phyloP scores from a whole-genome alignment of 768 basidiomycete species.

The Hydnum rufescens region DNA sequence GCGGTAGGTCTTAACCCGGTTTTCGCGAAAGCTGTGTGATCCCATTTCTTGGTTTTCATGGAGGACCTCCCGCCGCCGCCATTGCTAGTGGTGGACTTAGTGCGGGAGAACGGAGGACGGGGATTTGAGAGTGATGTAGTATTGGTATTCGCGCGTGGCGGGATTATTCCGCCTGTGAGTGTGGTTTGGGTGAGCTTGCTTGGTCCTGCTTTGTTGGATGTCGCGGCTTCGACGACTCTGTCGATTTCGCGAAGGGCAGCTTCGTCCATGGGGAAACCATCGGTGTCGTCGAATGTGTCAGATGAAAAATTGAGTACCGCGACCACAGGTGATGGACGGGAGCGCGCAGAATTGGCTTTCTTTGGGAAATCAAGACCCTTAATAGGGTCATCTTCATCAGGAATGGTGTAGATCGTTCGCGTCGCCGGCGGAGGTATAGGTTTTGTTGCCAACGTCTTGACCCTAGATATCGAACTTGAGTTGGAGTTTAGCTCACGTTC shows the following conservation, averaged over 20 bases:
- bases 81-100: conserved; percentile 4
- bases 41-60: conserved; percentile 68
- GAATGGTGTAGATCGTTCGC: conserved; percentile 10
- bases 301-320: background rate
- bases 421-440: background rate
- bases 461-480: background rate
- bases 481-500: background rate
- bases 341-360: too few species aligned
- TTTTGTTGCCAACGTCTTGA: background rate
- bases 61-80: conserved; percentile 31
- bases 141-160: conserved; percentile 2
- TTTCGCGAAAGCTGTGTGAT: conserved; percentile 73
- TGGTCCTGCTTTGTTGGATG: conserved; percentile 12
- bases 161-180: conserved; percentile 8
- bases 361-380: background rate
- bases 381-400: background rate
- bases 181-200: conserved; percentile 16
- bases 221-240: background rate
- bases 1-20: conserved; percentile 38
- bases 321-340: background rate
- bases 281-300: conserved; percentile 6
- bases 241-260: conserved; percentile 2
- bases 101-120: conserved; percentile 10
- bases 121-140: too few species aligned
- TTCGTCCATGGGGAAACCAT: conserved; percentile 4